A percentile compares a stretch with the other conserved stretches of the same genome.
These are phyloP conservation scores for Periglandula ipomoeae DNA, from an alignment of 2,329 filamentous ascomycete genomes.

Conservation along the genomic window DNA sequence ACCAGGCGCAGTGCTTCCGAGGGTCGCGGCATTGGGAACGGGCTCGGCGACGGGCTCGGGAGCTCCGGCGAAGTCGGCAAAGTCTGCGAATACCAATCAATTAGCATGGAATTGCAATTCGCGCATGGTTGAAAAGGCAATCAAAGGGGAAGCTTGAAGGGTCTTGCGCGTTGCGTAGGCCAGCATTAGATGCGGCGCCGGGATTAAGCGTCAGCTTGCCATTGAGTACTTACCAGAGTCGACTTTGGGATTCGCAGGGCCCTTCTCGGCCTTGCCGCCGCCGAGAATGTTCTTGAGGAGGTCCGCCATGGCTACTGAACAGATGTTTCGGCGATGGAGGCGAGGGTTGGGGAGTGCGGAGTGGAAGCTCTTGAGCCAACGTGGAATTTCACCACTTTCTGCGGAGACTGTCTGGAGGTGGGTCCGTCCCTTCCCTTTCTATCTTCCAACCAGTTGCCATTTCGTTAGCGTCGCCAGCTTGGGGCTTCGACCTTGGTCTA, in stretches of 20 bases:
- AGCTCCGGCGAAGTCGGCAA: constrained; percentile 83
- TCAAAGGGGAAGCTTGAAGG: too few species aligned
- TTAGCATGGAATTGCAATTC: not conserved
- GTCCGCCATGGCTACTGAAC: constrained; percentile 40
- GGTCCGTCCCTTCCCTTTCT: constrained; percentile 2
- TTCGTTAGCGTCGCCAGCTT: too few species aligned
- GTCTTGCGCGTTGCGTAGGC: not conserved
- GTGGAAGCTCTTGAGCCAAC: constrained; percentile 9
- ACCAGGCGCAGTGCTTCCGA: constrained; percentile 33
- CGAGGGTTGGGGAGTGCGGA: constrained; percentile 10
- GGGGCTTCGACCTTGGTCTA: too few species aligned
- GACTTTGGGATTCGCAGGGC: constrained; percentile 34
- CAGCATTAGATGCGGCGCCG: not conserved
- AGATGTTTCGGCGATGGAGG: constrained; percentile 4
- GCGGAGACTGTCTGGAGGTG: constrained; percentile 6
- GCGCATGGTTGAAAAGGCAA: too few species aligned
- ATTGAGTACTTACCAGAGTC: constrained; percentile 53
- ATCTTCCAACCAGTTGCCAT: too few species aligned
- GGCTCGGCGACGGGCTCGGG: constrained; percentile 54
- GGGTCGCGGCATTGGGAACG: constrained; percentile 36
- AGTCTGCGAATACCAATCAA: constrained; percentile 49
- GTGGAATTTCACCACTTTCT: constrained; percentile 8
- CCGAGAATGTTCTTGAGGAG: constrained; percentile 62
- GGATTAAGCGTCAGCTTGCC: constrained; percentile 2
- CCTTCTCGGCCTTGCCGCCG: constrained; percentile 45